Evolutionary conservation across 805 yeast species (phyloP).

Genomic region (Candida broadrunensis): DNA sequence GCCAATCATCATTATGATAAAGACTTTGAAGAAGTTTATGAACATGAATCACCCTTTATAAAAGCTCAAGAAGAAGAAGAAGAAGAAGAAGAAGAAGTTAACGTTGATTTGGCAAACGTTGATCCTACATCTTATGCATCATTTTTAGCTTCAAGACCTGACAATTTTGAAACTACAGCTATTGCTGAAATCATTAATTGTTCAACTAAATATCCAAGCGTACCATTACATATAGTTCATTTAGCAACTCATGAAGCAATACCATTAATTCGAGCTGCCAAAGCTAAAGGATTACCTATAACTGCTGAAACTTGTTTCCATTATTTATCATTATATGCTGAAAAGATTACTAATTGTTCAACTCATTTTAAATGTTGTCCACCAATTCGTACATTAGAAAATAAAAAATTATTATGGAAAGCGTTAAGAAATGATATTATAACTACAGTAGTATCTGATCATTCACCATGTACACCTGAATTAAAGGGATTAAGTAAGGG

Average conservation of each 20-base stretch:
- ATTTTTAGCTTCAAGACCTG: conserved; percentile 84
- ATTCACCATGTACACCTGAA: conserved; percentile 94
- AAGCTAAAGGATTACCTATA: conserved; percentile 54
- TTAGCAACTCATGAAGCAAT: conserved; percentile 82
- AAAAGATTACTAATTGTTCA: conserved; percentile 68
- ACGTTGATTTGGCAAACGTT: conserved; percentile 41
- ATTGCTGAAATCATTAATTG: conserved; percentile 67
- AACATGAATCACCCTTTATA: conserved; percentile 21
- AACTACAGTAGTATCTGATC: conserved; percentile 89
- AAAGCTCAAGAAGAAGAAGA: conserved; percentile 8
- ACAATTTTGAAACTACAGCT: conserved; percentile 81
- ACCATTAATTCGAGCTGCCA: conserved; percentile 69
- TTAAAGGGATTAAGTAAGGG: conserved; percentile 78
- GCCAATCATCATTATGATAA: conserved; percentile 23
- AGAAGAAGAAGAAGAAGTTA: conserved; percentile 11
- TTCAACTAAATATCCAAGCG: conserved; percentile 53
- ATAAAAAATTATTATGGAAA: conserved; percentile 72
- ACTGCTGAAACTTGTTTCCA: conserved; percentile 95
- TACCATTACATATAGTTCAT: conserved; percentile 85
- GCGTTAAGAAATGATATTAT: conserved; percentile 67
- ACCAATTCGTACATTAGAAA: conserved; percentile 77
- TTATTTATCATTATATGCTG: conserved; percentile 75
- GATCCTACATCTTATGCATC: conserved; percentile 69
- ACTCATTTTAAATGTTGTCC: conserved; percentile 95
- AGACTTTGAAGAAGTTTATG: conserved; percentile 12